These are phyloP conservation scores for Erigeron canadensis DNA, from an alignment of 129 eudicot genomes.

Conservation along the genomic window DNA sequence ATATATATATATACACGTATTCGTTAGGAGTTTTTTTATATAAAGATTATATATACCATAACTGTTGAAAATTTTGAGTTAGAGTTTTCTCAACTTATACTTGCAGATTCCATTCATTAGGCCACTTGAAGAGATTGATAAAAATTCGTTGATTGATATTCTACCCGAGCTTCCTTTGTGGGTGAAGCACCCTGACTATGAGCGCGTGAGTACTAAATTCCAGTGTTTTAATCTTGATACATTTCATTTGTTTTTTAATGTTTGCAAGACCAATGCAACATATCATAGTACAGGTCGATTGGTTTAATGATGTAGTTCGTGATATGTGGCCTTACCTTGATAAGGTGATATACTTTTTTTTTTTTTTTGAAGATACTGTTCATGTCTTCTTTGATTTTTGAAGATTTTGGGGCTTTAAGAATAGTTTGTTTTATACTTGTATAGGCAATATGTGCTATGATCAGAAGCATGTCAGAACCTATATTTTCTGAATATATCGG, in stretches of 20 bases:
- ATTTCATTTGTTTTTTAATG: not conserved
- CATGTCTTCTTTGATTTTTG: not conserved
- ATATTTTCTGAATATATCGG: constrained; percentile 64
- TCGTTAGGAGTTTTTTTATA: too few species aligned
- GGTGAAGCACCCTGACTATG: constrained; percentile 81
- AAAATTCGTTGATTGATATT: constrained; percentile 50
- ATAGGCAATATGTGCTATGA: constrained; percentile 69
- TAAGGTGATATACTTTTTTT: constrained; percentile 60
- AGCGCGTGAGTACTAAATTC: constrained; percentile 51
- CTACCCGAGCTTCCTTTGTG: constrained; percentile 72
- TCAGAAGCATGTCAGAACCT: constrained; percentile 50
- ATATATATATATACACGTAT: not conserved
- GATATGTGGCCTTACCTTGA: constrained; percentile 84
- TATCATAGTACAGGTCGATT: constrained; percentile 52
- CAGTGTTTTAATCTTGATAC: not conserved
- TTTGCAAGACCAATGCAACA: constrained; percentile 16
- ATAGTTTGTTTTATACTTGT: not conserved
- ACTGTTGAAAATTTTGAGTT: constrained; percentile 2
- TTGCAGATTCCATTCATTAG: constrained; percentile 57
- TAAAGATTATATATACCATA: not conserved
- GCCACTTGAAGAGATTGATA: constrained; percentile 53
- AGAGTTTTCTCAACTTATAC: constrained; percentile 22
- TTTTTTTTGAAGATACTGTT: not conserved
- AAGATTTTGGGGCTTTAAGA: not conserved
- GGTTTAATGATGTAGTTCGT: constrained; percentile 56